Base-by-base conservation (phyloP, 805 yeast genomes). In the Lipomyces orientalis region DNA sequence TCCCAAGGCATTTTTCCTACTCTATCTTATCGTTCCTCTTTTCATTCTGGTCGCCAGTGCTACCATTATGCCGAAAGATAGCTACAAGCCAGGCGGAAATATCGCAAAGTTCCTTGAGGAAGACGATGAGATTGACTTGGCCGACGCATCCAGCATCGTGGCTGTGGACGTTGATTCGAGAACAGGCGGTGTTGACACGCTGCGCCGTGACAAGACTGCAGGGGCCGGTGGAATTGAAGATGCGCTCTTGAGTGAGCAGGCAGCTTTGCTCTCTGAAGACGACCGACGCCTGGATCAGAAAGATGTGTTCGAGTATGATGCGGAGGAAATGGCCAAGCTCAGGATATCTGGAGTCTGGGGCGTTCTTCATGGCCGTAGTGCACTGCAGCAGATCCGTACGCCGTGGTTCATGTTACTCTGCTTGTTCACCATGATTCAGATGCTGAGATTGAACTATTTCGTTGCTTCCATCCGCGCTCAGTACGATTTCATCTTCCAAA, bases 361-460 rank as follows among this genome's bases (percentile, higher is more conserved):
- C 16, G 85, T 88, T 14, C 79, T 93, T 77, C 97, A 94, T 77
- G 90, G 88, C 4, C 78, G 81, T 57, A 68, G 87, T 0, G 84
- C 86, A 7, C 64, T 68, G 19, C 74, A 80, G 61, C 88, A 85
- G 74, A 72, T 85, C 33, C 60, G 67, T 10, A 83, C 90, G 4
- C 84, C 90, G 2, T 92, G 97, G 95, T 94, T 93, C 76, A 75
- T 83, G 60, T 79, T 93, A 64, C 90, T 92, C 90, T 85, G 91
- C 33, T 75, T 86, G 1, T 91, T 93, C 77, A 90, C 97, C 5
- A 85, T 93, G 2, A 84, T 93, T 65, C 96, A 92, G 78, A 93
- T 93, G 97, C 83, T 94, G 56, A 83, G 98, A 76, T 89, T 93
- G 73, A 93, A 93, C 80, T 94, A 91, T 78, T 94, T 92, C 78